Percentiles rank a stretch among this genome's conserved stretches.
Conservation (phyloP, 129 eudicot species). For the Erigeron canadensis region DNA sequence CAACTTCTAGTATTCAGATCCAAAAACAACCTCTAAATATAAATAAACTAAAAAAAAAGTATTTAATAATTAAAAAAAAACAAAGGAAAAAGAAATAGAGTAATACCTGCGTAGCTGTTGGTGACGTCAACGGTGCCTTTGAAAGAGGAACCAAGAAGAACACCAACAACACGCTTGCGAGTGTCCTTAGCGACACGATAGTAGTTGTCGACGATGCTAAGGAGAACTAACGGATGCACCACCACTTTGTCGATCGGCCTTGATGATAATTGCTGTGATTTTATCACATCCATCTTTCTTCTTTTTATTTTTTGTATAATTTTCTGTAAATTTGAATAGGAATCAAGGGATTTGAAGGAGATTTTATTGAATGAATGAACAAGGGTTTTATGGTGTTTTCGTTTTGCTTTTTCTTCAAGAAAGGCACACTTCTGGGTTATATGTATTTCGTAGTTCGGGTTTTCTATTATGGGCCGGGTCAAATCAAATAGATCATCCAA, state of each 20-base stretch:
- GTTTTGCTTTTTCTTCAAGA: too few relatives aligned
- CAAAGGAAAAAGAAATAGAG: constrained; percentile 28
- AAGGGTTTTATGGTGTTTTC: too few relatives aligned
- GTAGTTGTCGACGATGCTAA: constrained; percentile 95
- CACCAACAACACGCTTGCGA: constrained; percentile 91
- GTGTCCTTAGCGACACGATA: constrained; percentile 92
- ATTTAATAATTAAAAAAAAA: not conserved
- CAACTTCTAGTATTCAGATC: constrained; percentile 2
- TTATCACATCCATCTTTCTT: constrained; percentile 74
- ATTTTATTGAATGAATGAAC: too few relatives aligned
- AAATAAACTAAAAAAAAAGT: too few relatives aligned
- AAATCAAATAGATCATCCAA: too few relatives aligned
- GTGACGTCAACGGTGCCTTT: constrained; percentile 93
- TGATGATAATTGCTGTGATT: constrained; percentile 77
- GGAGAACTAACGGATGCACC: constrained; percentile 86
- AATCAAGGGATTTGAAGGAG: too few relatives aligned
- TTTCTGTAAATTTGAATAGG: too few relatives aligned
- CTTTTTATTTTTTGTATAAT: too few relatives aligned
- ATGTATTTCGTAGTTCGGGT: too few relatives aligned
- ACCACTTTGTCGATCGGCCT: constrained; percentile 87
- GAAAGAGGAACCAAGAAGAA: constrained; percentile 78
- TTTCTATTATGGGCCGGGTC: too few relatives aligned
- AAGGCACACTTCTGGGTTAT: too few relatives aligned
- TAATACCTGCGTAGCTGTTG: constrained; percentile 85
- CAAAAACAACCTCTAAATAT: not conserved